Conservation (phyloP, 2,329 filamentous ascomycete genomes). For the Pseudopyrenochaeta lycopersici region DNA sequence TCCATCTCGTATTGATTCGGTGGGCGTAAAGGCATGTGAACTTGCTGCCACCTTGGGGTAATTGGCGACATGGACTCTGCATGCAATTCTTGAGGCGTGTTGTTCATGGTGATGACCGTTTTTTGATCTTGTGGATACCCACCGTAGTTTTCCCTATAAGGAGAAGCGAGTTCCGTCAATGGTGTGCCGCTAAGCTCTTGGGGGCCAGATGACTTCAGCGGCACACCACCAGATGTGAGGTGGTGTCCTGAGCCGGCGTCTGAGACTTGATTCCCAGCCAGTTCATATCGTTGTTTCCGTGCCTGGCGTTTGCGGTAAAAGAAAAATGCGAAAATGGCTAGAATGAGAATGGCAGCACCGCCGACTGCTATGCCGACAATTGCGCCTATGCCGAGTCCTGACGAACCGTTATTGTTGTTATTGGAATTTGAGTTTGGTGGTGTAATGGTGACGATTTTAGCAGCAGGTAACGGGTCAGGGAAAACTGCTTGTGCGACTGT, state of each 20-base stretch:
- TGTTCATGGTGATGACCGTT: conserved; percentile 26
- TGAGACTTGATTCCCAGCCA: conserved; percentile 29
- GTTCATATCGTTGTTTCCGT: conserved; percentile 27
- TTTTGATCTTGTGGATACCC: conserved; percentile 30
- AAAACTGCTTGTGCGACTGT: conserved; percentile 53
- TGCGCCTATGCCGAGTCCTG: conserved; percentile 33
- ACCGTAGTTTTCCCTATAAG: conserved; percentile 8
- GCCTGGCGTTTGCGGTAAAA: conserved; percentile 31
- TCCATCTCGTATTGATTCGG: conserved; percentile 30
- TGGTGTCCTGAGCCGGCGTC: conserved; percentile 21
- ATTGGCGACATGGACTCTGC: conserved; percentile 26
- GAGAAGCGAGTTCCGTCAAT: conserved; percentile 32
- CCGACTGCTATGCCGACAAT: conserved; percentile 46
- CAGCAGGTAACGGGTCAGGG: conserved; percentile 39
- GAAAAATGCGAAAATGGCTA: conserved; percentile 27
- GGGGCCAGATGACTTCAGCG: conserved; percentile 21
- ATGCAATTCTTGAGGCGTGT: conserved; percentile 34
- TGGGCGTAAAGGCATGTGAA: conserved; percentile 16
- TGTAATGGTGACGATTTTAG: conserved; percentile 38
- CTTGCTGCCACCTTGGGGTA: conserved; percentile 35
- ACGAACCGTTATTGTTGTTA: conserved; percentile 2
- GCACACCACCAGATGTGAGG: conserved; percentile 3
- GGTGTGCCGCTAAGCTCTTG: conserved; percentile 39
- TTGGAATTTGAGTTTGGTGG: conserved; percentile 11
- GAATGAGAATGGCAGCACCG: conserved; percentile 21